Base-by-base conservation (phyloP, 2,329 filamentous ascomycete genomes). In the Colletotrichum lupini region DNA sequence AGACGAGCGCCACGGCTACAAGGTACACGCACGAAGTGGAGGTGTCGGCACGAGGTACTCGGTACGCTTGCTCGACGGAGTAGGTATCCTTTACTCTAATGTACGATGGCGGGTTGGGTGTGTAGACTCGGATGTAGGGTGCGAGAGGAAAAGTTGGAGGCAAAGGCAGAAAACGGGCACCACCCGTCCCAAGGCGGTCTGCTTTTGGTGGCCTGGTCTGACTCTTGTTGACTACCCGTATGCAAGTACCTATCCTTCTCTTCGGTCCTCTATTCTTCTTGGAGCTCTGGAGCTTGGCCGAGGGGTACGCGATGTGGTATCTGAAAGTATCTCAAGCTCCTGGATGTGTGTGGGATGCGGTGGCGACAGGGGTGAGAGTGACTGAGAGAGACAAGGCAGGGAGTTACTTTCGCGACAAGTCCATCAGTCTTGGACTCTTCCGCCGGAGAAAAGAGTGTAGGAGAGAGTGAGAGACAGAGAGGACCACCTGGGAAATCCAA, bases 91-190 rank as follows among this genome's bases (percentile, higher is more conserved):
- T 42, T 42, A 42, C 37, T 42, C 37, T 42, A 42, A 42, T n/a
- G 42, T 49, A n/a, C 42, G 42, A 49, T 49, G 66, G 56, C 46
- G 53, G 66, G 52, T n/a, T 26, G n/a, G 35, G 52, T 35, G 42
- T 66, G 55, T 53, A 19, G 37, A 42, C 37, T 42, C 37, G 37
- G 37, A 42, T 42, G 67, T 42, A 53, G 68, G 22, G 53, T 12
- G 24, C 37, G 24, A 42, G 61, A n/a, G 28, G n/a, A 56, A 66
- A 24, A 64, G 22, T 46, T 46, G 70, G 42, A 58, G 71, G 71
- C 71, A 73, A 30, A 58, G 71, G 71, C 71, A 73, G 71, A 73
- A 68, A 56, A 65, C 32, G 67, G 67, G 22, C 65, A 59, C 65
- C 49, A 63, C 52, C 37, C 37, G 42, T n/a, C 46, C 46, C 19